Base-by-base conservation (phyloP, 1,139 yeast species). In the Geotrichum reessii region DNA sequence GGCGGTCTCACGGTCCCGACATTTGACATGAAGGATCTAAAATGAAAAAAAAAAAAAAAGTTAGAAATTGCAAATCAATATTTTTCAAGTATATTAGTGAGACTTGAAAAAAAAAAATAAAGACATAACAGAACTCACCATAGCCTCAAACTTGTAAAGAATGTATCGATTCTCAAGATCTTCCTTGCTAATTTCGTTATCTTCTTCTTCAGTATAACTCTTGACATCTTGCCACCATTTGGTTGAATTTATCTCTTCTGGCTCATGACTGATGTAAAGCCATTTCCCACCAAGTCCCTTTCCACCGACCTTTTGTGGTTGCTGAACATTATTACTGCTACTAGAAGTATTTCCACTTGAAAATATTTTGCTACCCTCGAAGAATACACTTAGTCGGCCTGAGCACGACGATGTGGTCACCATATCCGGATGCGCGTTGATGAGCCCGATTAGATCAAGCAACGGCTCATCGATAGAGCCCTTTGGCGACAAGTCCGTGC, bases 341-440 rank as follows among this genome's bases (percentile, higher is more conserved):
- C 40, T 17, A 27, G 47, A 17, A 12, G 44, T 14, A 19, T 28
- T 31, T 11, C 31, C 50, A 68, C 54, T 12, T 19, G 24, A n/a
- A 8, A 47, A 14, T 28, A 40, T 4, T 69, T 50, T 57, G 28
- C 62, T 62, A 1, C 96, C 96, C 68, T 88, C 96, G 2, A 86
- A 71, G 68, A 86, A 89, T 0, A 89, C 90, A 58, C 92, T 84
- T 1, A 89, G 86, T 67, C 97, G 75, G 1, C 97, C 97, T 0
- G 96, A 87, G 64, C 97, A 89, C 14, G 95, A 86, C 0, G 95
- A 87, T 0, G 96, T 88, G 1, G 96, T 89, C 8, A 89, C 93
- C 84, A 87, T 81, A 65, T 86, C 83, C 0, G 72, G 66, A 64
- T 83, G 82, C 1, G 78, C 65, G 66, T 89, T 89, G 65, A 89